Evolutionary conservation across 23 red algal species (phyloP), one percentile per base, ranked within the genome.

Genomic region (Gracilaria gracilis): DNA sequence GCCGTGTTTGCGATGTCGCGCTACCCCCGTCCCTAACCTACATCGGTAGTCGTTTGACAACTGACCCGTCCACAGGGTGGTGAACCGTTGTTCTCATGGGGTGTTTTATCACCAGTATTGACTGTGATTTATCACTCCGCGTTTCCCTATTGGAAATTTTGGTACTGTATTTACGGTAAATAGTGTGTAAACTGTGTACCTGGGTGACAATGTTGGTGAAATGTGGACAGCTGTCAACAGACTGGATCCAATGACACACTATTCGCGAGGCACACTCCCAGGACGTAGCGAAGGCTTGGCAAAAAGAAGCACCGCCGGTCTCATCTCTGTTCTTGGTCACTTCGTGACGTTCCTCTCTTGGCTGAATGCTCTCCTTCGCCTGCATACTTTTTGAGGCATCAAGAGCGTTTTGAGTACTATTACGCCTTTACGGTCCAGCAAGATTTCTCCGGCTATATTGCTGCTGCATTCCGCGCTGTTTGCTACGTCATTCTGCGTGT

Each of bases 401-500:
- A 91, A 7, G 25, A 59, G 59, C 55, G 23, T 13, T 78, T 67
- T 27, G 66, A 36, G 53, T 5, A 28, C 37, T 16, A 8, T 4
- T 48, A 29, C 31, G 75, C 83, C 88, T 98, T 95, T 50, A 32
- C 21, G 0, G 92, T 74, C 49, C 59, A 32, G 34, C 90, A 55
- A 38, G 96, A 95, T 61, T 61, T 98, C 1, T 94, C 93, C 67
- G 76, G 79, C 27, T 98, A 95, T 31, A 49, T 95, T 59, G 21
- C 47, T n/a, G 77, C 85, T 15, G 96, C 96, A 12, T 13, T 44
- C 61, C 21, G 39, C 39, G 42, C 39, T n/a, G 80, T 67, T 29
- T 83, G 95, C 1, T 20, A 88, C 23, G 96, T 93, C 57, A 91
- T 98, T 49, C 81, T 98, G 44, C 96, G 92, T 34, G 46, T n/a